phyloP scores from a whole-genome alignment of 352 stramenopile species.

The Phytopythium sindhum region DNA sequence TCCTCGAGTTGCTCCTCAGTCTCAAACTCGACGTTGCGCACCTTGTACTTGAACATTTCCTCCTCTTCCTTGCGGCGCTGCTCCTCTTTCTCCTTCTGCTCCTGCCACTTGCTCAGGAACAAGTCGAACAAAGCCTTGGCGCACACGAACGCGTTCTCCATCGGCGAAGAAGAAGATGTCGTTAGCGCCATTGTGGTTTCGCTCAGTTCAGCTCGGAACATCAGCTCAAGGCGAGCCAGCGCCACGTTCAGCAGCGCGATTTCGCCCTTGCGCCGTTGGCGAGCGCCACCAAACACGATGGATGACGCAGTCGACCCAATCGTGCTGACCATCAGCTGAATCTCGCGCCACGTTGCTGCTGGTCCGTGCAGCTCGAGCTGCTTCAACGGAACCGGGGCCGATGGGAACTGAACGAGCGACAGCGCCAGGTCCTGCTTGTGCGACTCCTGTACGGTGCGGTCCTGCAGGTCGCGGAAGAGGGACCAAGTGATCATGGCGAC shows the following conservation, averaged over 20 bases:
- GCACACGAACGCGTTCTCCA: constrained; percentile 46
- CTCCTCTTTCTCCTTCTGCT: constrained; percentile 77
- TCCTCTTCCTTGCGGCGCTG: constrained; percentile 71
- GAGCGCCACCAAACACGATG: constrained; percentile 38
- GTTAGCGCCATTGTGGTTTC: constrained; percentile 14
- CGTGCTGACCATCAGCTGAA: constrained; percentile 57
- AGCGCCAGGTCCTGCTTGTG: constrained; percentile 52
- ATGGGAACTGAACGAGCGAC: constrained; percentile 72
- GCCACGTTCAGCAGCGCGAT: constrained; percentile 70
- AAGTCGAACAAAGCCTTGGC: constrained; percentile 78
- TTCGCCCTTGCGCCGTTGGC: constrained; percentile 53
- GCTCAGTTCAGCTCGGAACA: constrained; percentile 43
- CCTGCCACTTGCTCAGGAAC: constrained; percentile 84
- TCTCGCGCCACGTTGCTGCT: constrained; percentile 73
- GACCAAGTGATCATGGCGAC: constrained; percentile 67
- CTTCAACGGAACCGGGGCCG: constrained; percentile 20
- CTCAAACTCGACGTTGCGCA: constrained; percentile 74
- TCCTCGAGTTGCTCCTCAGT: constrained; percentile 85
- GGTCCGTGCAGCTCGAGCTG: constrained; percentile 18
- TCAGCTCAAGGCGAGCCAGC: constrained; percentile 62
- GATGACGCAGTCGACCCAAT: constrained; percentile 39
- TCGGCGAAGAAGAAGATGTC: constrained; percentile 15
- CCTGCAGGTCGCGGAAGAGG: constrained; percentile 51
- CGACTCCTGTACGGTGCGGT: constrained; percentile 34
- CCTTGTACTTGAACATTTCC: constrained; percentile 85